Base-by-base conservation (phyloP, 768 basidiomycete species). In the Thelephora ganbajun region DNA sequence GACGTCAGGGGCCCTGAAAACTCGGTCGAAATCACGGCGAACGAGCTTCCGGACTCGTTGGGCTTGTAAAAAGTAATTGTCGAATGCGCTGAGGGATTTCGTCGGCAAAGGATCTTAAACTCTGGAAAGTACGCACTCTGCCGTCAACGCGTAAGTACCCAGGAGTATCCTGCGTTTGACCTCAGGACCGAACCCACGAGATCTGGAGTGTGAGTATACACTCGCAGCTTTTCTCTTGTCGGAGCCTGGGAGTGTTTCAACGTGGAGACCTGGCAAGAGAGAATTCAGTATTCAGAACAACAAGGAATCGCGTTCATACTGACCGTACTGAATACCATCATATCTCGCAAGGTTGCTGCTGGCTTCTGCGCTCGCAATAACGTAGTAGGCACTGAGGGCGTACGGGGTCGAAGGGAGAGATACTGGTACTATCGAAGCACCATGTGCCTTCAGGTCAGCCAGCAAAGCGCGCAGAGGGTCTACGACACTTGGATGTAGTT, bases 11-110 rank as follows among this genome's bases (percentile, higher is more conserved):
- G 74, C 60, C 0, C 68, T 65, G 64, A 97, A 92, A 33, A 82
- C 73, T 1, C 59, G 56, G 57, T 81, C 66, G 55, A 93, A 92
- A 56, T 97, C 93, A 4, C 70, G 56, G 49, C 76, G 74, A 45
- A 99, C 68, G 6, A 74, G 65, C 44, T 73, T 71, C 1, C 94
- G 80, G 9, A 97, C 75, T 30, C 79, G 73, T 52, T 90, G 83
- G 0, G 94, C 93, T 66, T 94, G 90, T 5, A 98, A 71, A 60
- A 91, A 99, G 62, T 94, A 97, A 58, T 94, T 97, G 64, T 97
- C 85, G 58, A 92, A 97, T n/a, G 91, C 91, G 49, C 91, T 97
- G 55, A 41, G 14, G 12, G 39, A 4, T 18, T 2, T 1, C 2
- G 14, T 14, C 1, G 14, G 22, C 11, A 41, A 41, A 11, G 4